These are phyloP conservation scores for Hygrophoropsis aurantiaca DNA, from an alignment of 768 basidiomycete species.

Conservation along the genomic window DNA sequence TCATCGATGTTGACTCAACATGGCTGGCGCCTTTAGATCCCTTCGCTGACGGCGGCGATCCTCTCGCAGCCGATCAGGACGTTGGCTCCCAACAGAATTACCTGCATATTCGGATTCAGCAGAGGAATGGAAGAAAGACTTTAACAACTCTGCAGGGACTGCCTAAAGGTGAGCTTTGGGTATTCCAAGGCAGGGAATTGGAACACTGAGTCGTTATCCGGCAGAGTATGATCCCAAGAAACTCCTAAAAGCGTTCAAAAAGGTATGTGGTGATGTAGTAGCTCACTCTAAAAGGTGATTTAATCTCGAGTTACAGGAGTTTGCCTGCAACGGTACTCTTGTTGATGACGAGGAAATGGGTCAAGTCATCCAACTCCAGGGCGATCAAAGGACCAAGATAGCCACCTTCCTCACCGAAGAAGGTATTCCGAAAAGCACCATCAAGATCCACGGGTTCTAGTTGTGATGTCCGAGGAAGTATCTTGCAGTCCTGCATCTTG, in stretches of 20 bases:
- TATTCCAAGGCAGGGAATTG: constrained; percentile 10
- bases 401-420: constrained; percentile 83
- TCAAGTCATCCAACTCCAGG: constrained; percentile 97
- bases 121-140: constrained; percentile 98
- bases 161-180: constrained; percentile 66
- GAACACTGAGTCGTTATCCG: constrained; percentile 10
- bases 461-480: constrained; percentile 7
- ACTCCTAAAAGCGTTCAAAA: constrained; percentile 98
- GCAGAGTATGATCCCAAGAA: constrained; percentile 98
- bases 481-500: neutral
- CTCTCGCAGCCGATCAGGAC: constrained; percentile 69
- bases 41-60: constrained; percentile 93
- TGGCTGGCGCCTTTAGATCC: constrained; percentile 59
- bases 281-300: neutral
- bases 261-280: constrained; percentile 47
- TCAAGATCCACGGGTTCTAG: constrained; percentile 91
- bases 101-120: constrained; percentile 97
- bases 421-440: constrained; percentile 71
- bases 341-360: constrained; percentile 96
- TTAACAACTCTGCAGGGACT: constrained; percentile 96
- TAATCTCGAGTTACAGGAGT: constrained; percentile 59
- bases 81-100: constrained; percentile 81
- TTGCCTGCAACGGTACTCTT: constrained; percentile 97
- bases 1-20: constrained; percentile 10
- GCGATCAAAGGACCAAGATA: constrained; percentile 94